Conservation (phyloP, 345 rosid genomes). For the Salix brachista region DNA sequence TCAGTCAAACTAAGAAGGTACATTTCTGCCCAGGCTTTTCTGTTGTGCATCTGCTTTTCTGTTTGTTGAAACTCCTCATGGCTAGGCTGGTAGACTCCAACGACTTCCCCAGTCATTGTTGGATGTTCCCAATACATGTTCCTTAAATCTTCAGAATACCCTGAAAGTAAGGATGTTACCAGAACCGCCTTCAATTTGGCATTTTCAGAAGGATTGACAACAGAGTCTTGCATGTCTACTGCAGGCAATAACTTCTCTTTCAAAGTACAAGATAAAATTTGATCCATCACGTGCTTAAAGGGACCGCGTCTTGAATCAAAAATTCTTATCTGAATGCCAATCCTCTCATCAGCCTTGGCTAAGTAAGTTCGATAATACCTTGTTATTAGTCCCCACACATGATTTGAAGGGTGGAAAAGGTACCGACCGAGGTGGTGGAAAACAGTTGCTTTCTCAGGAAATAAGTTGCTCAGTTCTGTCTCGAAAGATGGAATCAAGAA, state of each 20-base stretch:
- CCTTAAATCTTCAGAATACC: constrained; percentile 19
- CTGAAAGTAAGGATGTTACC: constrained; percentile 15
- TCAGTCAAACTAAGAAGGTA: constrained; percentile 29
- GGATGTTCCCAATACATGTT: constrained; percentile 25
- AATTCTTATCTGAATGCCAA: constrained; percentile 26
- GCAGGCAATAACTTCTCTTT: constrained; percentile 21
- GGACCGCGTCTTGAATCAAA: constrained; percentile 24
- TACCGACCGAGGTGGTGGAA: constrained; percentile 27
- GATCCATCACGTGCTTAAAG: constrained; percentile 25
- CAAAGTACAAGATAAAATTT: constrained; percentile 24
- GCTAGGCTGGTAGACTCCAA: constrained; percentile 31
- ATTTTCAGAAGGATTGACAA: neutral
- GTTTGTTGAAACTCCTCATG: constrained; percentile 27
- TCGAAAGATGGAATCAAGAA: constrained; percentile 23
- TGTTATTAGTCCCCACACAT: constrained; percentile 28
- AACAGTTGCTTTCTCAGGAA: constrained; percentile 24
- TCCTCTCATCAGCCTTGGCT: constrained; percentile 23
- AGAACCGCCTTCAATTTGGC: constrained; percentile 21
- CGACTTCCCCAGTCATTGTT: constrained; percentile 17
- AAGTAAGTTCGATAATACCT: constrained; percentile 23
- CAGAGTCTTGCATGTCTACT: constrained; percentile 17
- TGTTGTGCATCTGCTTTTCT: constrained; percentile 19
- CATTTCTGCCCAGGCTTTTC: constrained; percentile 31
- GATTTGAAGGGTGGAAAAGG: constrained; percentile 25
- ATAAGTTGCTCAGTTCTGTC: constrained; percentile 18